These are phyloP conservation scores for Penicillium diatomitis DNA, from an alignment of 495 filamentous ascomycete genomes.

Conservation along the genomic window DNA sequence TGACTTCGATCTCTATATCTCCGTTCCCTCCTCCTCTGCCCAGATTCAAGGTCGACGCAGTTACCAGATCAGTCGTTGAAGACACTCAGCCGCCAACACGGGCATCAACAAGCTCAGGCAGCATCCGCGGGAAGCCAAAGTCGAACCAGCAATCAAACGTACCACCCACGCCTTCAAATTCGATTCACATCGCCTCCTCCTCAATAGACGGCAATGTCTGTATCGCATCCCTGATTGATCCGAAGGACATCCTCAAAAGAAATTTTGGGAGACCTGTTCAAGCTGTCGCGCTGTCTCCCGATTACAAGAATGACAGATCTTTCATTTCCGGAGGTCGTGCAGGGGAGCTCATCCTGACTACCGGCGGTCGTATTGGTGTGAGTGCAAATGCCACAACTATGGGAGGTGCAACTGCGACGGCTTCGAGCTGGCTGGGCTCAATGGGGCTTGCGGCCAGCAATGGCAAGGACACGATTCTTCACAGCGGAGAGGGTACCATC, in stretches of 20 bases:
- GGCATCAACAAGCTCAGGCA: conserved; percentile 38
- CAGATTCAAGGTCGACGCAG: conserved; percentile 42
- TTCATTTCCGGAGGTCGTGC: conserved; percentile 88
- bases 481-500: conserved; percentile 87
- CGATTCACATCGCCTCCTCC: conserved; percentile 83
- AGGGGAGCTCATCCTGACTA: conserved; percentile 82
- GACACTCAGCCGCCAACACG: conserved; percentile 33
- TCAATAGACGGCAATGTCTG: conserved; percentile 96
- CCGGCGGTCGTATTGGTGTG: conserved; percentile 65
- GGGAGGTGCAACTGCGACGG: conserved; percentile 65
- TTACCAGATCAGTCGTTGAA: conserved; percentile 37
- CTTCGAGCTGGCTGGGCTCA: conserved; percentile 84
- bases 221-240: conserved; percentile 68
- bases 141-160: conserved; percentile 33
- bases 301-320: conserved; percentile 77
- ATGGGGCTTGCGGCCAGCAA: conserved; percentile 68
- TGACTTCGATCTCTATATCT: conserved; percentile 83
- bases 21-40: conserved; percentile 74
- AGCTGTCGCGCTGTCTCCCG: conserved; percentile 81
- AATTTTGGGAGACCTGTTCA: conserved; percentile 92
- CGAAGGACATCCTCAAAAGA: conserved; percentile 74
- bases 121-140: conserved; percentile 42
- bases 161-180: conserved; percentile 67
- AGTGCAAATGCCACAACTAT: conserved; percentile 74
- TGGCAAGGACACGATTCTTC: conserved; percentile 80